Percentiles rank a stretch among this genome's conserved stretches.
phyloP scores from a whole-genome alignment of 352 stramenopile genomes.

The Phytopythium litorale region DNA sequence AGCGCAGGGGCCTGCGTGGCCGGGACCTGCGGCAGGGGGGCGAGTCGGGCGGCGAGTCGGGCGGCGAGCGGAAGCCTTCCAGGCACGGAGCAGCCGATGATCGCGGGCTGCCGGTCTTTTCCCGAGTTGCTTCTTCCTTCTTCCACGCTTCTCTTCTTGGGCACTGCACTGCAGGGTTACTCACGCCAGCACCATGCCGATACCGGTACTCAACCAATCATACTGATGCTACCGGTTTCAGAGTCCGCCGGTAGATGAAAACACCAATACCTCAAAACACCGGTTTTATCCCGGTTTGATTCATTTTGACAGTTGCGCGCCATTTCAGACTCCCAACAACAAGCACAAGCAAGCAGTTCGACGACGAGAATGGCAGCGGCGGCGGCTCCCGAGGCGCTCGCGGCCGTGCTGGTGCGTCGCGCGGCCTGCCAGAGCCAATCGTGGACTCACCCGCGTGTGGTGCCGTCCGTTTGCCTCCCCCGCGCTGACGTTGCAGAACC shows the following conservation, averaged over 20 bases:
- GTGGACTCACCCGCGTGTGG: background rate
- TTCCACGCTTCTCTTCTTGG: slow-evolving; percentile 2
- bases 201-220: background rate
- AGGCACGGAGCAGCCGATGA: background rate
- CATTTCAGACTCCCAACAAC: too few relatives aligned
- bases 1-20: background rate
- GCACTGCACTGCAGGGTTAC: background rate
- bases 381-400: slow-evolving; percentile 9
- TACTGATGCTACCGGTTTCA: background rate
- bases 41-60: background rate
- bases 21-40: background rate
- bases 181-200: background rate
- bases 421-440: background rate
- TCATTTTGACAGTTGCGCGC: too few relatives aligned
- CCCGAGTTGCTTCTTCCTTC: slow-evolving; percentile 4
- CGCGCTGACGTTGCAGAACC: background rate
- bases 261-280: background rate
- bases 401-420: slow-evolving; percentile 48
- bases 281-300: too few relatives aligned
- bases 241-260: too few relatives aligned
- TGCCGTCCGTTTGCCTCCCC: too few relatives aligned
- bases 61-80: background rate
- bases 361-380: slow-evolving; percentile 20
- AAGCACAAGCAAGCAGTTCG: too few relatives aligned
- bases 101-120: slow-evolving; percentile 21